Evolutionary conservation across 2,329 filamentous ascomycete genomes (phyloP), one percentile per base, ranked within the genome.

Genomic region (Diaporthe nobilis): DNA sequence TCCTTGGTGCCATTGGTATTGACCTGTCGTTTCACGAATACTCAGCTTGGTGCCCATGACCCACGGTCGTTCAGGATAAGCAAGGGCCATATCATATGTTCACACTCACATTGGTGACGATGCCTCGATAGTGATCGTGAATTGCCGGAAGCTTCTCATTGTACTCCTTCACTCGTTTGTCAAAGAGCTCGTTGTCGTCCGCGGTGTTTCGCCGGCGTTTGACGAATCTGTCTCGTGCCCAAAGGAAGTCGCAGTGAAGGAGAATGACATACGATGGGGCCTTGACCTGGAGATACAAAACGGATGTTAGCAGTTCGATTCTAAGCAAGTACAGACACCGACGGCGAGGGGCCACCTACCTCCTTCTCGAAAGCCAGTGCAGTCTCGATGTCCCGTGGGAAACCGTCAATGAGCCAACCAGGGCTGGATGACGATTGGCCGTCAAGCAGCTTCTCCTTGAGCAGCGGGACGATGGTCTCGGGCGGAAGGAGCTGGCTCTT

Each of bases 191-290:
- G 0, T 34, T 10, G 28, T 25, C 12, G 28, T 67, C 61, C 1
- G 61, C 17, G 9, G 5, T 10, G 22, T 1, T 34, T 6, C 44
- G 44, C 44, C 34, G 25, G 28, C 61, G 61, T 9, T 7, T 1
- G 4, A 67, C 1, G 31, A 51, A 67, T 7, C 61, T 42, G 0
- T 49, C 20, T 17, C 4, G 10, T n/a, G 28, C 25, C 2, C n/a
- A 10, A 13, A 9, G 9, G 2, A 2, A 2, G 3, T 34, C 6
- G 25, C 61, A 65, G 10, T 8, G 20, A 17, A 65, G 61, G 2
- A 22, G 0, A 8, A 65, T 22, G 25, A 65, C 12, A 0, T 1
- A 3, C 9, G 0, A 2, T 0, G 61, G 61, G 1, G 6, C 3
- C 3, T 13, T n/a, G 8, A 67, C 3, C 61, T 67, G 25, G 42